A percentile compares a stretch with the other conserved stretches of the same genome.
Conservation (phyloP, 331 rosid genomes). For the Telfairia occidentalis region DNA sequence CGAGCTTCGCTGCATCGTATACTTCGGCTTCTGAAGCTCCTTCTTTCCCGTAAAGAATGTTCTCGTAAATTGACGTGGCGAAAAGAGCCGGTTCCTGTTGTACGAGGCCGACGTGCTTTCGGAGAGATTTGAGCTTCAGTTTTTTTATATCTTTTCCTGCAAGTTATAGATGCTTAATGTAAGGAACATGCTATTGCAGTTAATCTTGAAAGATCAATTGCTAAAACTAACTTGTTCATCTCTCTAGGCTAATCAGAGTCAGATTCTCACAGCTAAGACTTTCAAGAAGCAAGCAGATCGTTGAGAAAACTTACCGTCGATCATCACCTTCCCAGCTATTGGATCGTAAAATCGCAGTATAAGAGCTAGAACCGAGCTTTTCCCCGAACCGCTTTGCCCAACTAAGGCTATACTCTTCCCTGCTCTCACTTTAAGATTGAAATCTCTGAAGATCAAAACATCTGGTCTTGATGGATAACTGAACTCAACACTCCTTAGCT, state of each 20-base stretch:
- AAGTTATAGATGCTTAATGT: background rate
- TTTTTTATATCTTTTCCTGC: conserved; percentile 75
- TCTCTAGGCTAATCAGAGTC: background rate
- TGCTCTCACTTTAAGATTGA: conserved; percentile 55
- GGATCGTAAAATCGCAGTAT: conserved; percentile 91
- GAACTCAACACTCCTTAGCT: conserved; percentile 60
- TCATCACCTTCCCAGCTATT: conserved; percentile 56
- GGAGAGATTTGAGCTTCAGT: conserved; percentile 59
- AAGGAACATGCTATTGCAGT: background rate
- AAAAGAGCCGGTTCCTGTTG: conserved; percentile 98
- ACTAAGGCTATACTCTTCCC: conserved; percentile 78
- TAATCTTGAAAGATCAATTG: background rate
- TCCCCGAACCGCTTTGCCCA: conserved; percentile 99
- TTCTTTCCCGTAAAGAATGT: conserved; percentile 75
- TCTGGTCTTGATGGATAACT: conserved; percentile 91
- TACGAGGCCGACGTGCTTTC: conserved; percentile 80
- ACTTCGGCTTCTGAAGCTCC: conserved; percentile 83
- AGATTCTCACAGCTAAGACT: background rate
- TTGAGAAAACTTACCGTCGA: conserved; percentile 57
- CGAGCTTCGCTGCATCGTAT: conserved; percentile 77
- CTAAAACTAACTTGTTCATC: background rate
- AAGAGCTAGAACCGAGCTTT: conserved; percentile 85
- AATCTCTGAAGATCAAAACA: conserved; percentile 66
- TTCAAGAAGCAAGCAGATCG: background rate
- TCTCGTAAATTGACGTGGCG: conserved; percentile 75